Evolutionary conservation across 2,329 filamentous ascomycete species (phyloP).

Genomic region (Volutella citrinella): DNA sequence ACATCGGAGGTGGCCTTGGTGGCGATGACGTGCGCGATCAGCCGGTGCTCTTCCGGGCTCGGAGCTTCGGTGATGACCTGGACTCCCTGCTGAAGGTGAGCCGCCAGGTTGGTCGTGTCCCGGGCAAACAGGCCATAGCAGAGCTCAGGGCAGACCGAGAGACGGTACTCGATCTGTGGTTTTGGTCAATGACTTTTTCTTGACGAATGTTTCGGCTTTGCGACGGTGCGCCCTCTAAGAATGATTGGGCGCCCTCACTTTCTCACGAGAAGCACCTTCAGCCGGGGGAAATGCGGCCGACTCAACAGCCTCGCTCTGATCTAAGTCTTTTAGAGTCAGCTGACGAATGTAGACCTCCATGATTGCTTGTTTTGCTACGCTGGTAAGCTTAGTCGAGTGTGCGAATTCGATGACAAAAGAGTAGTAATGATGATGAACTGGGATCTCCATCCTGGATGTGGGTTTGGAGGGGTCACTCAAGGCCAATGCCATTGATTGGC

Average conservation of each 20-base stretch:
- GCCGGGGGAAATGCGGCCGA: constrained; percentile 27
- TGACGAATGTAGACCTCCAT: constrained; percentile 24
- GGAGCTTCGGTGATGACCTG: constrained; percentile 7
- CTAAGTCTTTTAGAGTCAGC: constrained; percentile 20
- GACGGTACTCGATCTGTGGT: constrained; percentile 27
- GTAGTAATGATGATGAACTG: no score
- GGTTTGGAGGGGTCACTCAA: no score
- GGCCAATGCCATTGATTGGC: no score
- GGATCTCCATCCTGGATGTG: no score
- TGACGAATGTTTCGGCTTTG: no score
- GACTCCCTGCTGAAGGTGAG: constrained; percentile 8
- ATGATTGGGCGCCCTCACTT: no score
- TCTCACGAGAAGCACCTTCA: constrained; percentile 26
- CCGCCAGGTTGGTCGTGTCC: constrained; percentile 1
- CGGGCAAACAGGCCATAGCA: constrained; percentile 24
- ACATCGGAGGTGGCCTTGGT: constrained; percentile 19
- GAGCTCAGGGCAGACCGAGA: constrained; percentile 24
- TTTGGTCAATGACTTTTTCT: neutral
- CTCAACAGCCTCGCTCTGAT: constrained; percentile 22
- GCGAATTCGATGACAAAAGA: no score
- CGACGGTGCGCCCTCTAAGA: no score
- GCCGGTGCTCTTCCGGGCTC: constrained; percentile 7
- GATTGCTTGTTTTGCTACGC: no score
- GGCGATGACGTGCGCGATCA: constrained; percentile 27
- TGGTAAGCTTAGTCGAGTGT: no score